phyloP scores from a whole-genome alignment of 768 basidiomycete genomes.

The Mycena crocata region DNA sequence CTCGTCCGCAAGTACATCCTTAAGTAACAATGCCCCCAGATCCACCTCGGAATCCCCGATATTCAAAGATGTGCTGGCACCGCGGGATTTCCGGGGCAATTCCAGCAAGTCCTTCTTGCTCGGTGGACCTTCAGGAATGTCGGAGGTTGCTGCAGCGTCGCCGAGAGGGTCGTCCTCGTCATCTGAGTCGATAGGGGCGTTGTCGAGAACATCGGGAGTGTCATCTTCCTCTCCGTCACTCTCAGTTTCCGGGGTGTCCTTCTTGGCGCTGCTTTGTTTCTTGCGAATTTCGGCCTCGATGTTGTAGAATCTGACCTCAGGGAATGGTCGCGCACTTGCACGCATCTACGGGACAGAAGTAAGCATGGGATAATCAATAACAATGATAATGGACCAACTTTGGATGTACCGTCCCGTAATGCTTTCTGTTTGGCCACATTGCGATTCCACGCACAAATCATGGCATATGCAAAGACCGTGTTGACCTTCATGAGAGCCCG shows the following conservation, averaged over 20 bases:
- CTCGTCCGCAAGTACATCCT: neutral
- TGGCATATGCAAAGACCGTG: slow-evolving; percentile 40
- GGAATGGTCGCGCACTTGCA: slow-evolving; percentile 35
- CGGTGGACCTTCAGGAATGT: neutral
- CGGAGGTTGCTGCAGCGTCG: too few relatives aligned
- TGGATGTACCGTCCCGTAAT: neutral
- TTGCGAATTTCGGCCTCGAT: slow-evolving; percentile 35
- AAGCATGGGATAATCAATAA: neutral
- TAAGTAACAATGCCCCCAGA: neutral
- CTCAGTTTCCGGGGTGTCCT: too few relatives aligned
- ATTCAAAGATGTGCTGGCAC: neutral
- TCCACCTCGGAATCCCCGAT: slow-evolving; percentile 3
- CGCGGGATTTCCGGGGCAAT: neutral
- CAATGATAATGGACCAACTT: neutral
- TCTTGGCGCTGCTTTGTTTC: too few relatives aligned
- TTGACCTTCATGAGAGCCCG: slow-evolving; percentile 41
- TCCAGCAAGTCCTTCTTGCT: slow-evolving; percentile 6
- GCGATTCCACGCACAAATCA: slow-evolving; percentile 35
- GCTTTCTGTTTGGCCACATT: slow-evolving; percentile 14
- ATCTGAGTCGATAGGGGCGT: too few relatives aligned
- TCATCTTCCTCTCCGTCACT: slow-evolving; percentile 26
- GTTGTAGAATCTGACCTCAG: slow-evolving; percentile 38
- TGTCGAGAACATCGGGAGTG: neutral
- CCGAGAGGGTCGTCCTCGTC: too few relatives aligned
- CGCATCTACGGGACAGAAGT: slow-evolving; percentile 25